Base-by-base conservation (phyloP, 805 yeast species). In the Ogataea corticis region DNA sequence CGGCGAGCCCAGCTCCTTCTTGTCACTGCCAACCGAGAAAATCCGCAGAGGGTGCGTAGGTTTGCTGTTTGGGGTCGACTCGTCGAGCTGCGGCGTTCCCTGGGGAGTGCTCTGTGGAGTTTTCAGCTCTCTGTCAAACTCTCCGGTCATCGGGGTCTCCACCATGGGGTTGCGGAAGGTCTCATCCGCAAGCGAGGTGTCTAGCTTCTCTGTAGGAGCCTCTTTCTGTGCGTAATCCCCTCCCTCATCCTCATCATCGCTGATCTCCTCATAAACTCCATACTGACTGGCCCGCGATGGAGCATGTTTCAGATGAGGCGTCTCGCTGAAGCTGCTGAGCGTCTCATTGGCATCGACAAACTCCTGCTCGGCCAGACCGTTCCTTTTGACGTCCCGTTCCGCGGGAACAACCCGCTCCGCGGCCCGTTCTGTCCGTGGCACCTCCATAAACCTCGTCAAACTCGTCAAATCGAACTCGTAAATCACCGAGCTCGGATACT, bases 401-500 rank as follows among this genome's bases (percentile, higher is more conserved):
- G 6, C 13, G 31, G 11, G 28, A 25, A 11, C 28, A n/a, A n/a
- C n/a, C n/a, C n/a, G n/a, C n/a, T n/a, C n/a, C 25, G 9, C 25
- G 7, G 5, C 25, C 9, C 7, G 25, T 21, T 21, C 25, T 9
- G 25, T 21, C 9, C 7, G 46, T 12, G 7, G 40, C 38, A 33
- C 55, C 21, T 62, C 68, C 56, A 63, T 54, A 34, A 44, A 65
- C 18, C 55, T 51, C 3, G 65, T 54, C 14, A 66, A 41, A 37
- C 43, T 14, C 2, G 45, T 44, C 32, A 66, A 54, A 45, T 63
- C 67, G 51, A 69, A 67, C 45, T 68, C 71, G 45, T 67, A 69
- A 45, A 68, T 59, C 17, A 65, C 65, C 6, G 71, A 58, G 39
- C 63, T 59, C 42, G 59, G 58, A 35, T 54, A 58, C 15, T 59